phyloP scores from a whole-genome alignment of 768 basidiomycete species.

The Leccinum subgranulosum region DNA sequence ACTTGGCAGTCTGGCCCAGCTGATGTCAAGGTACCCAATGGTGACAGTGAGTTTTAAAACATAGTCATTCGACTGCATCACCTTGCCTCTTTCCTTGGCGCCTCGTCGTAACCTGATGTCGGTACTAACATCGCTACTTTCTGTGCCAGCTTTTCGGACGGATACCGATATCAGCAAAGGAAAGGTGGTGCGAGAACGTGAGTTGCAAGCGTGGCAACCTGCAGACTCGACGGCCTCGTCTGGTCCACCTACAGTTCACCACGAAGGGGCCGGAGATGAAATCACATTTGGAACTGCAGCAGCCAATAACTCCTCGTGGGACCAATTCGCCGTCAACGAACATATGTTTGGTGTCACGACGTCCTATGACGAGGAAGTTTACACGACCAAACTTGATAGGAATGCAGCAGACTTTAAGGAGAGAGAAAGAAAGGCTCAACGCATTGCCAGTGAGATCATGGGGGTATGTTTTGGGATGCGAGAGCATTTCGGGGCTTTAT shows the following conservation, averaged over 20 bases:
- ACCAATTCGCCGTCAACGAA: conserved; percentile 94
- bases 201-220: conserved; percentile 77
- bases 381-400: conserved; percentile 92
- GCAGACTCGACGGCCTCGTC: conserved; percentile 32
- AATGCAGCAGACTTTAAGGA: conserved; percentile 83
- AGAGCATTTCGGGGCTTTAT: conserved; percentile 2
- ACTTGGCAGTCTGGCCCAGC: conserved; percentile 72
- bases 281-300: conserved; percentile 62
- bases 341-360: conserved; percentile 89
- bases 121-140: conserved; percentile 15
- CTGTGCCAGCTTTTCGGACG: conserved; percentile 67
- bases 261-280: conserved; percentile 51
- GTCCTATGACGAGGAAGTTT: conserved; percentile 88
- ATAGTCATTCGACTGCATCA: not conserved
- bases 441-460: conserved; percentile 88
- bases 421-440: conserved; percentile 81
- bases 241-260: conserved; percentile 22
- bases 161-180: conserved; percentile 75
- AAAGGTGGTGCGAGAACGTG: conserved; percentile 58
- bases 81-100: not conserved
- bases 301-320: conserved; percentile 57
- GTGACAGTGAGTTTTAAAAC: conserved; percentile 55
- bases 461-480: conserved; percentile 48
- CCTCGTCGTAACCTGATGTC: not conserved
- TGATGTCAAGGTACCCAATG: conserved; percentile 63